Evolutionary conservation across 331 rosid genomes (phyloP).

Genomic region (Pyracantha coccinea): DNA sequence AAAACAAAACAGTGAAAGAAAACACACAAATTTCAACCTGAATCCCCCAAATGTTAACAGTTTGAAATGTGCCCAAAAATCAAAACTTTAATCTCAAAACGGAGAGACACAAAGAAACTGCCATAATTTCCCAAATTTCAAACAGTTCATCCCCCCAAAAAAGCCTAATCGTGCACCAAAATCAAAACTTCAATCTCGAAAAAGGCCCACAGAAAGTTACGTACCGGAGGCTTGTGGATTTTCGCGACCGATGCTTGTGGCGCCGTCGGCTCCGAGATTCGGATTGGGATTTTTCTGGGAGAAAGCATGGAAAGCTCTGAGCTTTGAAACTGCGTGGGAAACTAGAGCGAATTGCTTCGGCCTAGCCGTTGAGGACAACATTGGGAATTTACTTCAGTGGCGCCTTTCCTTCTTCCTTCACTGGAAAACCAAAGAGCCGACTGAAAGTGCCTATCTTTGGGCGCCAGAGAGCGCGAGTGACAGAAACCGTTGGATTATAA

Average conservation of each 20-base stretch:
- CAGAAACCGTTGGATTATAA: neutral
- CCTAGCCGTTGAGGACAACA: neutral
- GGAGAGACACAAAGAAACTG: no score
- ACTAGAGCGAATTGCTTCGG: neutral
- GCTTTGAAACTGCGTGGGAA: neutral
- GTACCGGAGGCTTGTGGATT: conserved; percentile 4
- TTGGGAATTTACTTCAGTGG: neutral
- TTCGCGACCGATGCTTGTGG: neutral
- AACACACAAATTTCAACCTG: no score
- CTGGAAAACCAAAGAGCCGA: neutral
- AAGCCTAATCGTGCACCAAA: neutral
- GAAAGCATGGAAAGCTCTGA: conserved; percentile 4
- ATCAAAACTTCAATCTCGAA: no score
- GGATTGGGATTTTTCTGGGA: neutral
- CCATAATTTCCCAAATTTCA: no score
- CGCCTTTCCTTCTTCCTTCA: neutral
- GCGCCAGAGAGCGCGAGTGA: neutral
- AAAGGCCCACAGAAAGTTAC: neutral
- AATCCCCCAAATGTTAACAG: no score
- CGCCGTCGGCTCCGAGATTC: neutral
- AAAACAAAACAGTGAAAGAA: no score
- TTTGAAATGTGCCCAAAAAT: neutral
- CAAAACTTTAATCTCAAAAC: neutral
- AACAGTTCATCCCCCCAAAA: neutral
- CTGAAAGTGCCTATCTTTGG: neutral